phyloP scores from a whole-genome alignment of 1,284 basidiomycete species.

The Leccinum ponderosum region DNA sequence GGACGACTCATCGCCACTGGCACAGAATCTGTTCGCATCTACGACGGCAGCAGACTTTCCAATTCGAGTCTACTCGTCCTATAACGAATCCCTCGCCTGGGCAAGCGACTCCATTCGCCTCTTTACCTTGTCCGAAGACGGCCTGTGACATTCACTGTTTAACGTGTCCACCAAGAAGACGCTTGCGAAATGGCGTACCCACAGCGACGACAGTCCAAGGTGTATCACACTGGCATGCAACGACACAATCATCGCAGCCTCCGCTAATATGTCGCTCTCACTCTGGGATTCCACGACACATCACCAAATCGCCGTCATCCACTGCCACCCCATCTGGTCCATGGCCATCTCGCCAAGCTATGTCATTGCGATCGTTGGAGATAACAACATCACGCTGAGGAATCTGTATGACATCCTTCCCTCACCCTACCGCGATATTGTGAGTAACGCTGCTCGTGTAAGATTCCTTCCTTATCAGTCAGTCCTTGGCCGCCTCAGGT shows the following conservation, averaged over 20 bases:
- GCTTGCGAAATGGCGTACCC: too few species aligned
- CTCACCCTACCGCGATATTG: not conserved
- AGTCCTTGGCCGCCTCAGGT: not conserved
- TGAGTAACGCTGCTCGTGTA: not conserved
- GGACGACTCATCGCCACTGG: too few species aligned
- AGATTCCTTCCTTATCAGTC: not conserved
- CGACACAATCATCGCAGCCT: not conserved
- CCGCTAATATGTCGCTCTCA: not conserved
- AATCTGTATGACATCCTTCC: not conserved
- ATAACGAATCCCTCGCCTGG: too few species aligned
- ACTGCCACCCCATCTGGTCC: not conserved
- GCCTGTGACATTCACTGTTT: too few species aligned
- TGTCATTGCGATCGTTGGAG: not conserved
- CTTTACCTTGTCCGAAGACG: too few species aligned
- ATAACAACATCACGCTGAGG: not conserved
- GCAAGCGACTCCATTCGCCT: too few species aligned
- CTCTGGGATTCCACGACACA: not conserved
- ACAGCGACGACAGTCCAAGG: too few species aligned
- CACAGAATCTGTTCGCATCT: too few species aligned
- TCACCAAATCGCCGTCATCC: not conserved
- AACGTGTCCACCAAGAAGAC: too few species aligned
- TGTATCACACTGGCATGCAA: not conserved
- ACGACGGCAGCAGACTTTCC: too few species aligned
- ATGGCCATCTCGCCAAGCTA: not conserved
- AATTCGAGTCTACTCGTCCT: too few species aligned